A percentile compares a stretch with the other conserved stretches of the same genome.
Conservation (phyloP, 1,139 yeast species). For the Yamadazyma diddensiae region DNA sequence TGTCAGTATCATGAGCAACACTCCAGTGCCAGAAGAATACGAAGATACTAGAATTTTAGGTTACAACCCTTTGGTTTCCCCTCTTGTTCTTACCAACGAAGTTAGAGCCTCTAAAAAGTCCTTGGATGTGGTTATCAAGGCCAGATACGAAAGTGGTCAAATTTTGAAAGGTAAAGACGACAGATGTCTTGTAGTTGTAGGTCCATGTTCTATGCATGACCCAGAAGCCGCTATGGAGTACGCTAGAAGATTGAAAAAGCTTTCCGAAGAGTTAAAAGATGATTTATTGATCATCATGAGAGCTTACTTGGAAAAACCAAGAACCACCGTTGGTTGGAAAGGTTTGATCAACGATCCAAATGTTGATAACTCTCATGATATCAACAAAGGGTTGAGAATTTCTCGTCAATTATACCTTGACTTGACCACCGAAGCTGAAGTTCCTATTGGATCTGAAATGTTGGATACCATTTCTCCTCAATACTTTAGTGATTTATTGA, state of each 20-base stretch:
- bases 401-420: slow-evolving; percentile 84
- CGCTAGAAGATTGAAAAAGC: slow-evolving; percentile 59
- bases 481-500: slow-evolving; percentile 83
- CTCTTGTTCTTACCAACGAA: slow-evolving; percentile 79
- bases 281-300: slow-evolving; percentile 91
- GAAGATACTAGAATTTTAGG: slow-evolving; percentile 89
- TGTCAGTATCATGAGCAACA: slow-evolving; percentile 29
- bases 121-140: slow-evolving; percentile 66
- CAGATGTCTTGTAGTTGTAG: slow-evolving; percentile 79
- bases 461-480: slow-evolving; percentile 96
- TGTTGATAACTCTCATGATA: slow-evolving; percentile 88
- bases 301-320: slow-evolving; percentile 96
- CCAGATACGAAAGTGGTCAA: slow-evolving; percentile 71
- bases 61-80: slow-evolving; percentile 88
- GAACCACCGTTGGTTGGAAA: slow-evolving; percentile 99
- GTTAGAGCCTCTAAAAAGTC: slow-evolving; percentile 64
- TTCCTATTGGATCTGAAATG: slow-evolving; percentile 98
- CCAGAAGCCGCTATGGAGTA: slow-evolving; percentile 90
- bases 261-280: slow-evolving; percentile 61
- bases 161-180: slow-evolving; percentile 75
- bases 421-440: slow-evolving; percentile 62
- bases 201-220: slow-evolving; percentile 97
- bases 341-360: slow-evolving; percentile 97
- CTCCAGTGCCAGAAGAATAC: slow-evolving; percentile 68
- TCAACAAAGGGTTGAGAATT: slow-evolving; percentile 89